Evolutionary conservation across 1,284 basidiomycete species (phyloP).

Genomic region (Golubevia sp.): DNA sequence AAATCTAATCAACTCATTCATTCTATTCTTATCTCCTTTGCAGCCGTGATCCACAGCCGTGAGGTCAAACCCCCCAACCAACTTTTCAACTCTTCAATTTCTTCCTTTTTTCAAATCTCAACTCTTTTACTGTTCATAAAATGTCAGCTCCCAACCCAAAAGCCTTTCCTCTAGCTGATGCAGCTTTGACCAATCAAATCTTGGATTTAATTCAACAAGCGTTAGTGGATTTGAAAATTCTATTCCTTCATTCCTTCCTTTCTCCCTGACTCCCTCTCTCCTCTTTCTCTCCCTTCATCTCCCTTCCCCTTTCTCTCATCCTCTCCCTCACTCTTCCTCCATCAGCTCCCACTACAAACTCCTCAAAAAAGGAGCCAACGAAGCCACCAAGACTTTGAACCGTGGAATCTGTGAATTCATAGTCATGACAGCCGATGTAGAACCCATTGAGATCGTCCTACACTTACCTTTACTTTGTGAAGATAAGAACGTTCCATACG

Average conservation of each 20-base stretch:
- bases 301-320: slow-evolving; percentile 1
- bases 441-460: slow-evolving; percentile 95
- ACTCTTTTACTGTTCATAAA: neutral
- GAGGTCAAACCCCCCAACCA: neutral
- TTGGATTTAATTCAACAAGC: slow-evolving; percentile 63
- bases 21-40: too few species aligned
- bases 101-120: neutral
- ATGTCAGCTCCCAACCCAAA: slow-evolving; percentile 67
- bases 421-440: slow-evolving; percentile 86
- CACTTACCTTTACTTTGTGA: slow-evolving; percentile 97
- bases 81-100: slow-evolving; percentile 46
- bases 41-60: neutral
- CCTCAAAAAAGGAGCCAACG: slow-evolving; percentile 97
- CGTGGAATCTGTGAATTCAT: slow-evolving; percentile 99
- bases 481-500: slow-evolving; percentile 98
- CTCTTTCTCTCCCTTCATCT: neutral
- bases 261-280: neutral
- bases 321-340: slow-evolving; percentile 7
- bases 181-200: slow-evolving; percentile 90
- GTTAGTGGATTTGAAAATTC: slow-evolving; percentile 2
- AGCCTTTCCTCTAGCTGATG: slow-evolving; percentile 90
- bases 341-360: slow-evolving; percentile 86
- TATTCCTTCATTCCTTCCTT: slow-evolving; percentile 30
- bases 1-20: too few species aligned
- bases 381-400: slow-evolving; percentile 94